Percentiles rank a stretch among this genome's conserved stretches.
Evolutionary conservation across 2,329 filamentous ascomycete genomes (phyloP).

Genomic region (Polychaeton citri): DNA sequence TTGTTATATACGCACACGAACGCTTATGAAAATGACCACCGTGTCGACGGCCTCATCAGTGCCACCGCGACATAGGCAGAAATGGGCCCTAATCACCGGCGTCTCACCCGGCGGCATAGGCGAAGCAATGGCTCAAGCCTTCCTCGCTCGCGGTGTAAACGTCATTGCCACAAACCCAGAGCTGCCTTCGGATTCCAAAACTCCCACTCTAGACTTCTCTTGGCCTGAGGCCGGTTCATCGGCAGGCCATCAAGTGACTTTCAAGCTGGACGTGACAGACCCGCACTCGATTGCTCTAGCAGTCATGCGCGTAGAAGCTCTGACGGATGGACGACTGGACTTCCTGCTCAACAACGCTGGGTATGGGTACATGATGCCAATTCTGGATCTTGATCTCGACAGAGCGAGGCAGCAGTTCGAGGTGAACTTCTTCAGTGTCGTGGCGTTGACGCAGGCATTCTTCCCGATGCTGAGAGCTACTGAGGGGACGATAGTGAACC

Average conservation of each 20-base stretch:
- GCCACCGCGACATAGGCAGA: conserved; percentile 7
- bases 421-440: conserved; percentile 37
- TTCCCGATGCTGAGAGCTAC: conserved; percentile 32
- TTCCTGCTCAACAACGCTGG: conserved; percentile 38
- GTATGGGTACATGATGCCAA: conserved; percentile 14
- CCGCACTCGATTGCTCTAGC: conserved; percentile 22
- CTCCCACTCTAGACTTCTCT: background rate
- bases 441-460: conserved; percentile 27
- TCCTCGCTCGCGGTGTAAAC: conserved; percentile 31
- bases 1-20: too few species aligned
- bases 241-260: conserved; percentile 9
- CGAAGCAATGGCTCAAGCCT: conserved; percentile 30
- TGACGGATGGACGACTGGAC: conserved; percentile 26
- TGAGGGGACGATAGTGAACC: conserved; percentile 25
- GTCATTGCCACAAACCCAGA: conserved; percentile 26
- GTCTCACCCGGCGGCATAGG: conserved; percentile 35
- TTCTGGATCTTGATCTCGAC: conserved; percentile 16
- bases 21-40: too few species aligned
- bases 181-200: conserved; percentile 17
- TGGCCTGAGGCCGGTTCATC: background rate
- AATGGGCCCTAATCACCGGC: conserved; percentile 38
- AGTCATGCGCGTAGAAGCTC: conserved; percentile 16
- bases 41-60: too few species aligned
- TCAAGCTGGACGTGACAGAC: conserved; percentile 32
- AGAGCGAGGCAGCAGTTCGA: conserved; percentile 38